A percentile compares a stretch with the other conserved stretches of the same genome.
phyloP scores from a whole-genome alignment of 106 monocot species.

The Dendrobium chrysotoxum region DNA sequence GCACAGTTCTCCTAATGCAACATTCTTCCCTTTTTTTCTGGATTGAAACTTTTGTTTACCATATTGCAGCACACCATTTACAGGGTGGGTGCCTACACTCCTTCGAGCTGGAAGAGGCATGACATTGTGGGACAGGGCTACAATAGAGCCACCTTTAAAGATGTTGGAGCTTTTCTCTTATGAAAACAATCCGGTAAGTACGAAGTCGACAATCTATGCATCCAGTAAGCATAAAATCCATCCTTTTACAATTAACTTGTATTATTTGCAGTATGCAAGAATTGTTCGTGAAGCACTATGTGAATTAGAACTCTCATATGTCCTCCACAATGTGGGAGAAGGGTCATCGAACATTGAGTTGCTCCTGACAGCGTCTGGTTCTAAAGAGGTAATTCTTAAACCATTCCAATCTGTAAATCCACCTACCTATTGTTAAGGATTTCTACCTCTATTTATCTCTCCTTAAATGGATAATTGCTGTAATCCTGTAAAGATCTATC shows the following conservation, averaged over 20 bases:
- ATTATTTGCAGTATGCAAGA: slow-evolving; percentile 52
- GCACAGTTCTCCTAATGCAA: not conserved
- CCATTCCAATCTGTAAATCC: not conserved
- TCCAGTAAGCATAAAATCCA: not conserved
- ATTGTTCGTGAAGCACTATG: slow-evolving; percentile 90
- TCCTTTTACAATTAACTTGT: not conserved
- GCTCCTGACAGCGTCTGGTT: slow-evolving; percentile 48
- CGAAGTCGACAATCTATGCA: not conserved
- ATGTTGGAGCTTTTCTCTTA: slow-evolving; percentile 79
- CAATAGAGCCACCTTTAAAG: slow-evolving; percentile 38
- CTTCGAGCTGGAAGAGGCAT: slow-evolving; percentile 89
- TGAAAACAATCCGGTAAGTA: slow-evolving; percentile 67
- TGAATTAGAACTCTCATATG: slow-evolving; percentile 85
- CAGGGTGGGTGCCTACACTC: slow-evolving; percentile 91
- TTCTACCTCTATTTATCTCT: not conserved
- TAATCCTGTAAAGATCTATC: too few relatives aligned
- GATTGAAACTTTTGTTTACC: not conserved
- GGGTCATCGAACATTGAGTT: slow-evolving; percentile 57
- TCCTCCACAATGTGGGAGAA: slow-evolving; percentile 77
- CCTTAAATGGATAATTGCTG: not conserved
- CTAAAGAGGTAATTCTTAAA: slow-evolving; percentile 41
- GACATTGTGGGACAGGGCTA: slow-evolving; percentile 69
- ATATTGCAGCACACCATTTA: slow-evolving; percentile 64
- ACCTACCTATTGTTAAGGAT: not conserved
- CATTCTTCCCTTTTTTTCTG: not conserved